These are phyloP conservation scores for Cystoderma amianthinum DNA, from an alignment of 768 basidiomycete species.

Conservation along the genomic window DNA sequence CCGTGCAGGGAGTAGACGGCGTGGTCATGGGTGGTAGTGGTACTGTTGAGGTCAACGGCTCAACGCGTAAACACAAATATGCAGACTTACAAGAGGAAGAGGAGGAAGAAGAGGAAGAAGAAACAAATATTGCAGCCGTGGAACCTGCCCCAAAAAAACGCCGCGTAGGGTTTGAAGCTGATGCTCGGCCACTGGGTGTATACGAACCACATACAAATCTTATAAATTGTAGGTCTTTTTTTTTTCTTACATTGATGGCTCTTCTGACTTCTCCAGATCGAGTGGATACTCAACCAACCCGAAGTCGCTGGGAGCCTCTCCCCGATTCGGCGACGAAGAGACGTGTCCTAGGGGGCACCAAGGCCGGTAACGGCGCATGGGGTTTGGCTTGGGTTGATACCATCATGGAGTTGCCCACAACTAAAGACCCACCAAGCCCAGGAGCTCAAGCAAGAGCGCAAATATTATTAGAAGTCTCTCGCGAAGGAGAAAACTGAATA, in stretches of 20 bases:
- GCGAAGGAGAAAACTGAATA: neutral
- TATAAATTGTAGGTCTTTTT: constrained; percentile 57
- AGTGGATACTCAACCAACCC: constrained; percentile 69
- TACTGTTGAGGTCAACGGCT: constrained; percentile 9
- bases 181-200: constrained; percentile 49
- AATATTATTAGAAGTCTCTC: neutral
- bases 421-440: constrained; percentile 2
- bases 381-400: constrained; percentile 74
- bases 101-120: constrained; percentile 20
- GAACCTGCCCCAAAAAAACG: constrained; percentile 16
- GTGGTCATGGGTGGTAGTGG: constrained; percentile 14
- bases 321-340: constrained; percentile 34
- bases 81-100: constrained; percentile 21
- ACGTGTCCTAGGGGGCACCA: constrained; percentile 60
- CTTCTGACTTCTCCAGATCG: constrained; percentile 36
- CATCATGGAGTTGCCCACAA: constrained; percentile 28
- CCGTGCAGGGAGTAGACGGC: constrained; percentile 40
- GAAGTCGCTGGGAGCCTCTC: constrained; percentile 50
- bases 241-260: neutral
- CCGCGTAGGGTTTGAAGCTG: constrained; percentile 19
- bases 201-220: constrained; percentile 81
- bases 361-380: constrained; percentile 77
- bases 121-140: constrained; percentile 7
- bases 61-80: constrained; percentile 17
- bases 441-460: neutral